phyloP scores from a whole-genome alignment of 306 rosid genomes.

The Castanospermum australe region DNA sequence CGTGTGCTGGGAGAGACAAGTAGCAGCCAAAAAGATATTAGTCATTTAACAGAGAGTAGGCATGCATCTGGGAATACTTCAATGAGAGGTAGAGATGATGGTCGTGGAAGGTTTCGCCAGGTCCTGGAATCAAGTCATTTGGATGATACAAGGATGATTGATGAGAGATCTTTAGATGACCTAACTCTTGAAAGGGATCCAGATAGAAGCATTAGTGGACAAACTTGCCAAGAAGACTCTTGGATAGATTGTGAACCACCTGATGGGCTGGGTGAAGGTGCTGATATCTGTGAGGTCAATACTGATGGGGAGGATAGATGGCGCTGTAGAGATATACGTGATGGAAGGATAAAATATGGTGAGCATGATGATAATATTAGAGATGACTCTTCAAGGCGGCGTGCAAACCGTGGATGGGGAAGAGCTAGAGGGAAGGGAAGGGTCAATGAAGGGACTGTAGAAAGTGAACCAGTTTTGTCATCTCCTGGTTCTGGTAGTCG shows the following conservation, averaged over 20 bases:
- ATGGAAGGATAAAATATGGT: constrained; percentile 65
- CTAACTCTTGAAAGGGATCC: constrained; percentile 59
- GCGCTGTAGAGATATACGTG: constrained; percentile 59
- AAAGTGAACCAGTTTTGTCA: constrained; percentile 62
- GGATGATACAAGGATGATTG: constrained; percentile 62
- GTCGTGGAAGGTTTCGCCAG: constrained; percentile 73
- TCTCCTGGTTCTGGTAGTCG: constrained; percentile 78
- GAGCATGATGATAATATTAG: constrained; percentile 78
- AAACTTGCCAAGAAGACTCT: constrained; percentile 49
- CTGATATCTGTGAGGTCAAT: constrained; percentile 44
- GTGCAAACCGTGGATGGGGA: constrained; percentile 64
- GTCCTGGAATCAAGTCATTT: constrained; percentile 67
- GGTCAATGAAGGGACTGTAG: constrained; percentile 64
- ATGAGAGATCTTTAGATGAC: constrained; percentile 72
- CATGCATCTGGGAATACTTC: constrained; percentile 51
- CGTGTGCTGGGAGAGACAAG: constrained; percentile 85
- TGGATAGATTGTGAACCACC: constrained; percentile 65
- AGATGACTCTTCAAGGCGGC: constrained; percentile 83
- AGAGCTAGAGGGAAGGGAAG: constrained; percentile 84
- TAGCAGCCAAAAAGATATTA: constrained; percentile 67
- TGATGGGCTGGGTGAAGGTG: constrained; percentile 53
- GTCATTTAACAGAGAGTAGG: constrained; percentile 61
- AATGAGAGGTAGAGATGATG: constrained; percentile 73
- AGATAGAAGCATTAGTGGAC: constrained; percentile 54
- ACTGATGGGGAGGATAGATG: constrained; percentile 68